A percentile compares a stretch with the other conserved stretches of the same genome.
These are phyloP conservation scores for Phoenix dactylifera DNA, from an alignment of 176 grass and related monocot species.

Conservation along the genomic window DNA sequence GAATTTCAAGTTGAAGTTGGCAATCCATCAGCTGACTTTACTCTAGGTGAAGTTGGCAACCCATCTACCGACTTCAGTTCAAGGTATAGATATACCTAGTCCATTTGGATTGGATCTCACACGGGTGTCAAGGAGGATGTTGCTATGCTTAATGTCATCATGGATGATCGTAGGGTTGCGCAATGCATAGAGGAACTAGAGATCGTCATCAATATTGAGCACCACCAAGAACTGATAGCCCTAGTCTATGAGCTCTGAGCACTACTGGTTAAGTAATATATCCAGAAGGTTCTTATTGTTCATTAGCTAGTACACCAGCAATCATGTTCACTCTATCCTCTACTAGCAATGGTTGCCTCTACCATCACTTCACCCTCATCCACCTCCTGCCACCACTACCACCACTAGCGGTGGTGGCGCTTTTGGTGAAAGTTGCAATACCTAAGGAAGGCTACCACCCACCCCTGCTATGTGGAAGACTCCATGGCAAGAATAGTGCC, in stretches of 20 bases:
- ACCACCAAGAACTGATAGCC: constrained; percentile 47
- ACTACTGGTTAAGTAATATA: constrained; percentile 57
- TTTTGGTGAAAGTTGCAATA: constrained; percentile 41
- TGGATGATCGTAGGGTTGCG: constrained; percentile 73
- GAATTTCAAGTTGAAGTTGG: no score
- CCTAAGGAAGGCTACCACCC: constrained; percentile 48
- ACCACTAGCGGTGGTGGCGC: constrained; percentile 3
- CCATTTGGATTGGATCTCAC: no score
- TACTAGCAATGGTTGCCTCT: not conserved
- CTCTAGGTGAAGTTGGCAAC: no score
- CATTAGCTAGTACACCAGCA: constrained; percentile 94
- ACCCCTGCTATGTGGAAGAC: not conserved
- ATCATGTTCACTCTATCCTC: constrained; percentile 8
- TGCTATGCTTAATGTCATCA: constrained; percentile 87
- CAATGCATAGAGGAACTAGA: constrained; percentile 60
- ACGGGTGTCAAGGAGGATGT: constrained; percentile 62
- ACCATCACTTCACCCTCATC: not conserved
- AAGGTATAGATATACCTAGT: no score
- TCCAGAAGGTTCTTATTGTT: constrained; percentile 78
- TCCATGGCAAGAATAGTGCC: constrained; percentile 34
- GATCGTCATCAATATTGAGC: constrained; percentile 55
- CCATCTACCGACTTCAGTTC: no score
- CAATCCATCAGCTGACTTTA: no score
- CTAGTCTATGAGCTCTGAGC: constrained; percentile 52
- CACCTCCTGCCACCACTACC: not conserved